Conservation (phyloP, 2,329 filamentous ascomycete species). For the Aspergillus calidoustus region DNA sequence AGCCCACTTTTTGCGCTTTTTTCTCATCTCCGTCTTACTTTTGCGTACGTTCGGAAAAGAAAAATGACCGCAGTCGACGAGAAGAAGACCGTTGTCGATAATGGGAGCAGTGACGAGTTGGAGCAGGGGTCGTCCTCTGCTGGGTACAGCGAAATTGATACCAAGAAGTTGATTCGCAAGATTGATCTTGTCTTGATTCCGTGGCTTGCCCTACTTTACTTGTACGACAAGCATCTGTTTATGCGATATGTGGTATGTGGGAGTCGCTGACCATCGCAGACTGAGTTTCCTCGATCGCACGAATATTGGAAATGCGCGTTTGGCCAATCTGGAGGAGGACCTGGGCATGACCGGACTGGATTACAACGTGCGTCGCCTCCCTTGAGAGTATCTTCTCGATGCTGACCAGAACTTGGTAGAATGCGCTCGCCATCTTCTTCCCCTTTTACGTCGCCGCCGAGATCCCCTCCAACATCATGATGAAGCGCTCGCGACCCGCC, state of each 20-base stretch:
- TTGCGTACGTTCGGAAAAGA: neutral
- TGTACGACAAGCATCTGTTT: neutral
- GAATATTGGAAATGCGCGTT: conserved; percentile 47
- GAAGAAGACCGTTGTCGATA: conserved; percentile 9
- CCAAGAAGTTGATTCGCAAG: conserved; percentile 17
- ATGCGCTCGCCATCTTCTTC: conserved; percentile 45
- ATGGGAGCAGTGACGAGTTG: conserved; percentile 8
- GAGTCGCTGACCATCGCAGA: conserved; percentile 34
- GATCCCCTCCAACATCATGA: conserved; percentile 49
- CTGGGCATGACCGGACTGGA: conserved; percentile 32
- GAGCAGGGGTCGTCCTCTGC: conserved; percentile 4
- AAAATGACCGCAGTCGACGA: conserved; percentile 9
- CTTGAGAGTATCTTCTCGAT: neutral
- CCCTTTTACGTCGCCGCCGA: conserved; percentile 46
- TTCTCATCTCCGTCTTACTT: neutral
- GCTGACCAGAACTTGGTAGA: neutral
- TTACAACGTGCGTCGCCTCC: conserved; percentile 37
- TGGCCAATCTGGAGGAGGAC: conserved; percentile 32
- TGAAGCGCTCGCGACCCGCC: conserved; percentile 55
- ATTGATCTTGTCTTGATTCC: conserved; percentile 18
- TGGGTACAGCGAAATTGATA: conserved; percentile 1
- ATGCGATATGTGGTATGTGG: conserved; percentile 17
- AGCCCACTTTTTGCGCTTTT: neutral
- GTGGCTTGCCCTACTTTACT: conserved; percentile 18
- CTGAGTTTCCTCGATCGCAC: conserved; percentile 34